These are phyloP conservation scores for Candida ulmi DNA, from an alignment of 805 yeast genomes.

Conservation along the genomic window DNA sequence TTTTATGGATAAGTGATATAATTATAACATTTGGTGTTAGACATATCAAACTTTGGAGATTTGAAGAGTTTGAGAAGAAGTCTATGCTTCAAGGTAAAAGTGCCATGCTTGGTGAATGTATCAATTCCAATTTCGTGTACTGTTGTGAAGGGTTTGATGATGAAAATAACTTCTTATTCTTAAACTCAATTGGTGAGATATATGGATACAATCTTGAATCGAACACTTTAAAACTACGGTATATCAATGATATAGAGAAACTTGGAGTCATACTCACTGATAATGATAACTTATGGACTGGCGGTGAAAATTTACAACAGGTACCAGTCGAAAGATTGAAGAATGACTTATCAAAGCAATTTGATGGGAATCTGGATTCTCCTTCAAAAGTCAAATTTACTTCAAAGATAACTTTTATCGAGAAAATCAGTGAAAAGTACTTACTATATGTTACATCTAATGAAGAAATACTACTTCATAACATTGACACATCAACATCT, in stretches of 20 bases:
- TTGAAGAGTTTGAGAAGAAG: slow-evolving; percentile 25
- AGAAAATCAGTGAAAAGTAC: slow-evolving; percentile 18
- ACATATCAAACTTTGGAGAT: slow-evolving; percentile 57
- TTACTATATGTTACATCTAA: slow-evolving; percentile 30
- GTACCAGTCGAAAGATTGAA: slow-evolving; percentile 20
- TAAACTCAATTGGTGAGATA: slow-evolving; percentile 22
- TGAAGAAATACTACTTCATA: slow-evolving; percentile 32
- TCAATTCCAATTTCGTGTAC: slow-evolving; percentile 44
- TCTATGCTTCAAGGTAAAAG: slow-evolving; percentile 50
- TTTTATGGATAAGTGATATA: slow-evolving; percentile 47
- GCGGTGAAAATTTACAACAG: slow-evolving; percentile 10
- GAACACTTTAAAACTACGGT: slow-evolving; percentile 13
- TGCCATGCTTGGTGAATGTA: slow-evolving; percentile 44
- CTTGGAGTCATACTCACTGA: slow-evolving; percentile 18
- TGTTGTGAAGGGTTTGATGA: slow-evolving; percentile 21
- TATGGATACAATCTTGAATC: slow-evolving; percentile 13
- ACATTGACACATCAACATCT: slow-evolving; percentile 11
- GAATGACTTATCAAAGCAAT: slow-evolving; percentile 19
- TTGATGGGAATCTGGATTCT: slow-evolving; percentile 29
- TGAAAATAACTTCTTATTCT: slow-evolving; percentile 17
- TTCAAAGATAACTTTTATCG: slow-evolving; percentile 18
- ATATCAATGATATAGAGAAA: slow-evolving; percentile 6
- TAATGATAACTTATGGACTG: slow-evolving; percentile 26
- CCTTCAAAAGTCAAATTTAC: slow-evolving; percentile 20
- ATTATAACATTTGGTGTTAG: slow-evolving; percentile 58